These are phyloP conservation scores for Sherardia arvensis DNA, from an alignment of 257 asterid genomes.

Conservation along the genomic window DNA sequence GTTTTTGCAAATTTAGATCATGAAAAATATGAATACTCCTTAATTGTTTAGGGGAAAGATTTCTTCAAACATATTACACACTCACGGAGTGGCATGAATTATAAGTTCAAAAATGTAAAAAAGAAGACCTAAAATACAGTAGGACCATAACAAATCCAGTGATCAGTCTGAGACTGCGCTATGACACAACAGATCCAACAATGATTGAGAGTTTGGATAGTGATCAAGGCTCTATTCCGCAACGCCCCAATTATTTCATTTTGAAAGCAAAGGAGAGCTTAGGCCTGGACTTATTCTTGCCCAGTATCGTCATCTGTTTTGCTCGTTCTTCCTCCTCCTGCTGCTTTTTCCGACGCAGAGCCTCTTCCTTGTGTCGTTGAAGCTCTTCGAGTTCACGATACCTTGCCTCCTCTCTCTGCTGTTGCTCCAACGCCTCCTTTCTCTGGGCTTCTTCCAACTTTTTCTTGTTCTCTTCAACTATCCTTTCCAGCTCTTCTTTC, in stretches of 20 bases:
- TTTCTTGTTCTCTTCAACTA: conserved; percentile 69
- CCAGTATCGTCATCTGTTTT: conserved; percentile 77
- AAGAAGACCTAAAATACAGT: not conserved
- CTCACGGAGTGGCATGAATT: not conserved
- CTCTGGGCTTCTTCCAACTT: conserved; percentile 83
- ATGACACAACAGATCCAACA: conserved; percentile 9
- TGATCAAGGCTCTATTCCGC: not conserved
- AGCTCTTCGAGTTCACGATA: conserved; percentile 82
- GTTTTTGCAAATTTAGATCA: not conserved
- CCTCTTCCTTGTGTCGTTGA: conserved; percentile 87
- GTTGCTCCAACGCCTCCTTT: conserved; percentile 76
- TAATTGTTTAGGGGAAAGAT: not conserved
- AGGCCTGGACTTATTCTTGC: conserved; percentile 94
- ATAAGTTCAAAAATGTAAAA: not conserved
- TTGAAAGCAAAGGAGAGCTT: conserved; percentile 77
- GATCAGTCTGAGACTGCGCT: not conserved
- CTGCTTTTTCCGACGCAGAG: conserved; percentile 61
- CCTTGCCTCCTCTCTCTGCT: conserved; percentile 66
- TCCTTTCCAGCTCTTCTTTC: conserved; percentile 69
- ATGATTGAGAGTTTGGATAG: not conserved
- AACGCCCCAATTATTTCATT: conserved; percentile 36
- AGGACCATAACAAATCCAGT: conserved; percentile 5
- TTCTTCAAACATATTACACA: not conserved
- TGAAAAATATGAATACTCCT: not conserved
- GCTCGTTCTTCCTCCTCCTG: conserved; percentile 93